Conservation (phyloP, 2,329 filamentous ascomycete genomes). For the Metarhizium robertsii region DNA sequence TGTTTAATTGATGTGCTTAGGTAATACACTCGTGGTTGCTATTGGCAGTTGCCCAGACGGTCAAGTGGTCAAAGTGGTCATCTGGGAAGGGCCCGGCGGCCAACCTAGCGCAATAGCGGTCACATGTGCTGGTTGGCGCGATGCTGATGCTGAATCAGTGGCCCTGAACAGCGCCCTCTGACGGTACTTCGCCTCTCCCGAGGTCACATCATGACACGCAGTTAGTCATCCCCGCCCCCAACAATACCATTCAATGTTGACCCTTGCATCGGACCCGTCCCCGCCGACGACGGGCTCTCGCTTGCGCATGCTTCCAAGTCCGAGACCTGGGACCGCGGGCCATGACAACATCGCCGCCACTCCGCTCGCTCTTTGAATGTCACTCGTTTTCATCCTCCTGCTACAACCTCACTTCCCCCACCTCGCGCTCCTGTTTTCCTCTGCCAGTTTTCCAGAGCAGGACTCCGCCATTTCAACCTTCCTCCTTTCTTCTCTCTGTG, state of each 20-base stretch:
- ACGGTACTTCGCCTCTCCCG: too few relatives aligned
- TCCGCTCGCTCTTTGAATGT: neutral
- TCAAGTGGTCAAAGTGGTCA: too few relatives aligned
- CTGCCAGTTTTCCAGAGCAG: too few relatives aligned
- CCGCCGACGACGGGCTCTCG: neutral
- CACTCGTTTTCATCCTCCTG: neutral
- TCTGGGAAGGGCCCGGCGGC: too few relatives aligned
- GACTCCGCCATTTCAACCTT: neutral
- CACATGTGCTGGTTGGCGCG: too few relatives aligned
- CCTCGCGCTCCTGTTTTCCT: neutral
- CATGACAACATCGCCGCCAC: conserved; percentile 12
- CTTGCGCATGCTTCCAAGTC: neutral
- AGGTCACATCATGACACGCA: too few relatives aligned
- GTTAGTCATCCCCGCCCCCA: too few relatives aligned
- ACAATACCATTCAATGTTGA: too few relatives aligned
- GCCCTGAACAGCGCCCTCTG: too few relatives aligned
- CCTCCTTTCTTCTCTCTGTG: neutral
- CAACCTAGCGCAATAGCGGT: too few relatives aligned
- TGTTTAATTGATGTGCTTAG: conserved; percentile 5
- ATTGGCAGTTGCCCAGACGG: too few relatives aligned
- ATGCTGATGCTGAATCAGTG: too few relatives aligned
- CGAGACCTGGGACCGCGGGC: neutral
- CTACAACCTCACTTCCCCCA: neutral
- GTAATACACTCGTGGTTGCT: neutral
- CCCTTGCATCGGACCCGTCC: neutral